Conservation (phyloP, 2,329 filamentous ascomycete genomes). For the Metarhizium brunneum region DNA sequence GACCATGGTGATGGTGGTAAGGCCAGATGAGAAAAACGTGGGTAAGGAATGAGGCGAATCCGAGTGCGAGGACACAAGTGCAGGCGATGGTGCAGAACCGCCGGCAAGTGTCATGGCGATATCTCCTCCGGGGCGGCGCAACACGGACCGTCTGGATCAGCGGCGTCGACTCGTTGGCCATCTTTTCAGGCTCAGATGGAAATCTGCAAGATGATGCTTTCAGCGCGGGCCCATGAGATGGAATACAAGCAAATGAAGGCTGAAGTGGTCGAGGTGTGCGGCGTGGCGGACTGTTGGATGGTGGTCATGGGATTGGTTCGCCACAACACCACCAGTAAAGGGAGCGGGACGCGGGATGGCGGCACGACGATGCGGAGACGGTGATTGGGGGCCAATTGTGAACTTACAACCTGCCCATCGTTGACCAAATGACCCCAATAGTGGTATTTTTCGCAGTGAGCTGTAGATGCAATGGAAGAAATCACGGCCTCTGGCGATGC, state of each 20-base stretch:
- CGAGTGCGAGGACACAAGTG: constrained; percentile 42
- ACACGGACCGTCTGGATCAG: constrained; percentile 56
- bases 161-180: constrained; percentile 50
- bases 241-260: background rate
- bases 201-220: constrained; percentile 7
- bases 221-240: background rate
- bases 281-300: background rate
- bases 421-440: background rate
- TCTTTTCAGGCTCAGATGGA: constrained; percentile 17
- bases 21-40: constrained; percentile 34
- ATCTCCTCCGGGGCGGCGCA: constrained; percentile 41
- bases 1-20: constrained; percentile 22
- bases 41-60: constrained; percentile 40
- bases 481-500: background rate
- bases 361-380: background rate
- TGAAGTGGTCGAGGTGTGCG: background rate
- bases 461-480: background rate
- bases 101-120: constrained; percentile 50
- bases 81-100: constrained; percentile 57
- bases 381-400: background rate
- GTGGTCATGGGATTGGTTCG: background rate
- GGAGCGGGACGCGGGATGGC: background rate
- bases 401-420: background rate
- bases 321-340: background rate
- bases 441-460: background rate